Percentiles rank a stretch among this genome's conserved stretches.
These are phyloP conservation scores for Mollisiaceae sp. DNA, from an alignment of 2,329 filamentous ascomycete genomes.

Conservation along the genomic window DNA sequence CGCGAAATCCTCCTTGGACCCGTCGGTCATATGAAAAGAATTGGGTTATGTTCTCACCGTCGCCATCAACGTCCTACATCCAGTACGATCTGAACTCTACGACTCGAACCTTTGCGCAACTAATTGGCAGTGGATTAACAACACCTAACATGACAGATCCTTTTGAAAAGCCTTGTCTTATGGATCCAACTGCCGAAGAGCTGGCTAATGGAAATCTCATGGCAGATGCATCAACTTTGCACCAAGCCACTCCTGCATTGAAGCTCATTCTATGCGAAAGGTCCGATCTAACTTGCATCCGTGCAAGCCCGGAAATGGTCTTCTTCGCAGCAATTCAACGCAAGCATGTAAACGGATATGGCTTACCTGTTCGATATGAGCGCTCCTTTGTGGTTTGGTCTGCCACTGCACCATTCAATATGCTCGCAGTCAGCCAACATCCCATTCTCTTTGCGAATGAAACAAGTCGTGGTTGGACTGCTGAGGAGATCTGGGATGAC, in stretches of 20 bases:
- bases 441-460: constrained; percentile 46
- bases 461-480: constrained; percentile 44
- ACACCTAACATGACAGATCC: constrained; percentile 33
- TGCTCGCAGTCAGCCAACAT: constrained; percentile 44
- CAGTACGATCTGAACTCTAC: constrained; percentile 45
- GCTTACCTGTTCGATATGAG: constrained; percentile 46
- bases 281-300: constrained; percentile 35
- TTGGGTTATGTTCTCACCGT: constrained; percentile 47
- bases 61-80: constrained; percentile 42
- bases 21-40: constrained; percentile 47
- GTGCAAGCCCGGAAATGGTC: constrained; percentile 35
- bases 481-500: constrained; percentile 45
- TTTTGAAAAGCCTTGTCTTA: constrained; percentile 31
- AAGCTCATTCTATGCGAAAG: constrained; percentile 45
- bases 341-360: constrained; percentile 44
- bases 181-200: constrained; percentile 24
- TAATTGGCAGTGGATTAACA: constrained; percentile 34
- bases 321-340: constrained; percentile 46
- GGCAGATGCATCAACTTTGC: constrained; percentile 40
- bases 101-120: constrained; percentile 35
- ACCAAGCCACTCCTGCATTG: constrained; percentile 47
- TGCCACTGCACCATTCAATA: constrained; percentile 43
- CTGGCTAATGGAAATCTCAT: constrained; percentile 23
- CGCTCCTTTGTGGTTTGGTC: constrained; percentile 47
- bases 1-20: constrained; percentile 44